Conservation (phyloP, 306 rosid species). For the peach (Prunus persica) region DNA sequence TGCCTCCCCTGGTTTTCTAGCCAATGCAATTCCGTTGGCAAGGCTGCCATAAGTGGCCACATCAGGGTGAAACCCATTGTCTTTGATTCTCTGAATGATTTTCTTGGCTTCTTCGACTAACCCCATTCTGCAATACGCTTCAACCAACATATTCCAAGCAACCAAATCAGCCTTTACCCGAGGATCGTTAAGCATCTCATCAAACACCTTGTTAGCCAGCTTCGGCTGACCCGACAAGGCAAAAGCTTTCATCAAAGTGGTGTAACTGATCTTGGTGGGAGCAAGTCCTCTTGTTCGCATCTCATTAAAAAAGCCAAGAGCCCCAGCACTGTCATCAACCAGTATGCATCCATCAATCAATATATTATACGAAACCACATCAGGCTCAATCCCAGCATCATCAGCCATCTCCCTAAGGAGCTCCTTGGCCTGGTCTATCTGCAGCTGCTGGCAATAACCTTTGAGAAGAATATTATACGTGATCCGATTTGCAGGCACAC, state of each 20-base stretch:
- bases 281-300: constrained; percentile 87
- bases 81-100: constrained; percentile 74
- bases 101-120: constrained; percentile 76
- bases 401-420: constrained; percentile 79
- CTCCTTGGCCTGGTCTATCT: constrained; percentile 70
- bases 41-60: constrained; percentile 86
- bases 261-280: constrained; percentile 93
- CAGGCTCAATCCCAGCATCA: constrained; percentile 71
- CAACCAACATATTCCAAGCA: constrained; percentile 96
- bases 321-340: constrained; percentile 89
- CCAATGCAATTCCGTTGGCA: constrained; percentile 76
- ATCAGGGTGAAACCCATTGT: constrained; percentile 65
- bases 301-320: constrained; percentile 82
- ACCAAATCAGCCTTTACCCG: constrained; percentile 76
- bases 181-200: constrained; percentile 76
- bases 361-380: constrained; percentile 86
- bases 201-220: constrained; percentile 87
- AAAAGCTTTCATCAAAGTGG: constrained; percentile 95
- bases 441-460: constrained; percentile 82
- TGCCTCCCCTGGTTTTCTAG: constrained; percentile 95
- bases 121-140: constrained; percentile 90
- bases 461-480: constrained; percentile 84
- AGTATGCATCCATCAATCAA: constrained; percentile 84
- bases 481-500: constrained; percentile 71
- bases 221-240: constrained; percentile 85